Conservation (phyloP, 2,329 filamentous ascomycete genomes). For the Rutstroemia sp. region DNA sequence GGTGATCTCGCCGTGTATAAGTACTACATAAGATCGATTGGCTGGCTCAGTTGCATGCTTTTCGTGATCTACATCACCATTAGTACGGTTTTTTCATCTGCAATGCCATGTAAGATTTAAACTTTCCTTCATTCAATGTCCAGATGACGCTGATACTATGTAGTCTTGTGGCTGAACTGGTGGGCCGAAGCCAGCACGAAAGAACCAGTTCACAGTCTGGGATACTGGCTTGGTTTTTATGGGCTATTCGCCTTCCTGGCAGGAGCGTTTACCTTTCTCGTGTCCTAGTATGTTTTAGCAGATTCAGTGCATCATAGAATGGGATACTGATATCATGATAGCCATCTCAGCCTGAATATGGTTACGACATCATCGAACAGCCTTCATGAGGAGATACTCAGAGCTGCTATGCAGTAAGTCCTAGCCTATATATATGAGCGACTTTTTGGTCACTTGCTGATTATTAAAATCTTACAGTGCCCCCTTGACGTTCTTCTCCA, state of each 20-base stretch:
- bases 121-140: background rate
- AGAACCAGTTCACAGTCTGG: background rate
- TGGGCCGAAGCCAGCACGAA: background rate
- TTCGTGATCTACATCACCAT: background rate
- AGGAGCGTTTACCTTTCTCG: background rate
- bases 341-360: slow-evolving; percentile 37
- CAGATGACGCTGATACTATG: background rate
- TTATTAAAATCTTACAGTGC: slow-evolving; percentile 20
- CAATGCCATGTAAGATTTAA: background rate
- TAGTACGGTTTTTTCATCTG: background rate
- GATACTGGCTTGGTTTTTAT: background rate
- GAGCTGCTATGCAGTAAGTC: slow-evolving; percentile 32
- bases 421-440: background rate
- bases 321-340: background rate
- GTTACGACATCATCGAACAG: slow-evolving; percentile 10
- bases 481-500: slow-evolving; percentile 30
- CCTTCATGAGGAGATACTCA: slow-evolving; percentile 41
- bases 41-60: background rate
- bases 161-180: background rate
- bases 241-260: background rate
- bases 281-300: background rate
- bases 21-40: slow-evolving; percentile 1
- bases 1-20: slow-evolving; percentile 1
- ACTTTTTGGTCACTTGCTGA: background rate
- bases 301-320: background rate